Percentiles rank a stretch among this genome's conserved stretches.
phyloP scores from a whole-genome alignment of 352 stramenopile species.

The Blastocystis sp. region DNA sequence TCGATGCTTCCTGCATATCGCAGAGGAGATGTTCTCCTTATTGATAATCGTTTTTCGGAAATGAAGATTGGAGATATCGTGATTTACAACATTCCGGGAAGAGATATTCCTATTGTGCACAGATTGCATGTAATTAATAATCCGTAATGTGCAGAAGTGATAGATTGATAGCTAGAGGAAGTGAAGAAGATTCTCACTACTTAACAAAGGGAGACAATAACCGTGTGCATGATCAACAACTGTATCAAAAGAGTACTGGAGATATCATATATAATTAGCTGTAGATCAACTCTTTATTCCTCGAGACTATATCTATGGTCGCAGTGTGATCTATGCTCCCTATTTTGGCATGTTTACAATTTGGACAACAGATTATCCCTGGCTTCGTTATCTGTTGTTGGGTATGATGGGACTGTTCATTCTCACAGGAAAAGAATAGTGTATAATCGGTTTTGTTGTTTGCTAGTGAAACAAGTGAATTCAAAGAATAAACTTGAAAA shows the following conservation, averaged over 20 bases:
- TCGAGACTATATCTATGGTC: slow-evolving; percentile 54
- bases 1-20: slow-evolving; percentile 61
- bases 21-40: slow-evolving; percentile 48
- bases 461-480: background rate
- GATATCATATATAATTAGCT: background rate
- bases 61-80: slow-evolving; percentile 65
- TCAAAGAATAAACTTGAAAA: background rate
- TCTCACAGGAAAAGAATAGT: slow-evolving; percentile 64
- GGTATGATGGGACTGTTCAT: slow-evolving; percentile 67
- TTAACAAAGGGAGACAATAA: slow-evolving; percentile 68
- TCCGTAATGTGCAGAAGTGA: background rate
- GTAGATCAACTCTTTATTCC: slow-evolving; percentile 45
- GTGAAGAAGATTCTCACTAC: slow-evolving; percentile 32
- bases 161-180: background rate
- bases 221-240: slow-evolving; percentile 48
- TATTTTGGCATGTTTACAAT: slow-evolving; percentile 68
- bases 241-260: background rate
- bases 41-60: slow-evolving; percentile 41
- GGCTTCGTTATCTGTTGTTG: slow-evolving; percentile 34
- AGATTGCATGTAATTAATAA: slow-evolving; percentile 64
- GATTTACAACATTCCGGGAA: slow-evolving; percentile 56
- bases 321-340: slow-evolving; percentile 36
- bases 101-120: slow-evolving; percentile 66
- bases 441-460: background rate
- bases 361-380: slow-evolving; percentile 66